Percentiles rank a stretch among this genome's conserved stretches.
phyloP scores from a whole-genome alignment of 306 rosid species.

The Castanea sativa region DNA sequence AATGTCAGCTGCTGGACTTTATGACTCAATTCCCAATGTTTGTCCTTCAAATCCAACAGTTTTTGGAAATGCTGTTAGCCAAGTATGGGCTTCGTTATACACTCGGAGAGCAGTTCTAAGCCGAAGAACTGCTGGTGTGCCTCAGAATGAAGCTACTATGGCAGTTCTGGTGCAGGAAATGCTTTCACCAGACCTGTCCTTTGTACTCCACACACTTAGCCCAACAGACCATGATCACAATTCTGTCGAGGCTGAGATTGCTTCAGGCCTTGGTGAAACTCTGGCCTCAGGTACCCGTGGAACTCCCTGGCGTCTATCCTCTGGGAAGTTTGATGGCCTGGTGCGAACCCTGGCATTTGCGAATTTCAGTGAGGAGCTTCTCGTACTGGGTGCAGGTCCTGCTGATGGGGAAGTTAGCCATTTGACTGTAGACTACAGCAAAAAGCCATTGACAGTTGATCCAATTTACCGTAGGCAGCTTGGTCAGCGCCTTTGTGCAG shows the following conservation, averaged over 20 bases:
- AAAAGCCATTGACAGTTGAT: conserved; percentile 71
- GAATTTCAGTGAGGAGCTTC: conserved; percentile 87
- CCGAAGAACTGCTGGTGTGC: conserved; percentile 78
- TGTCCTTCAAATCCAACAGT: conserved; percentile 67
- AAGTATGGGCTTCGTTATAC: conserved; percentile 91
- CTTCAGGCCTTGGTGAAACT: conserved; percentile 95
- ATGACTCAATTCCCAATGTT: conserved; percentile 95
- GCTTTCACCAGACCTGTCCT: conserved; percentile 94
- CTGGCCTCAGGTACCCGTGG: conserved; percentile 95
- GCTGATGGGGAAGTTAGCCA: conserved; percentile 87
- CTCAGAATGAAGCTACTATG: conserved; percentile 84
- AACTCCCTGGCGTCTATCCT: conserved; percentile 87
- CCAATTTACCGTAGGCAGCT: conserved; percentile 69
- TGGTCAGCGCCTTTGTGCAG: conserved; percentile 86
- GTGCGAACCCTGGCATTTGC: conserved; percentile 81
- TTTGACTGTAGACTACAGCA: conserved; percentile 88
- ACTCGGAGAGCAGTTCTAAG: conserved; percentile 88
- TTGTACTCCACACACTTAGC: conserved; percentile 80
- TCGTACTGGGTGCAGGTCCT: conserved; percentile 67
- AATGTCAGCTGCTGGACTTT: conserved; percentile 97
- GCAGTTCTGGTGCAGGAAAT: conserved; percentile 91
- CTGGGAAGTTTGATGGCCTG: conserved; percentile 77
- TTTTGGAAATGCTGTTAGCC: conserved; percentile 62
- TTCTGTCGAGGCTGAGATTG: conserved; percentile 87
- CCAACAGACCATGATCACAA: conserved; percentile 71